phyloP scores from a whole-genome alignment of 176 grass and related monocot species.

The Juncus inflexus region DNA sequence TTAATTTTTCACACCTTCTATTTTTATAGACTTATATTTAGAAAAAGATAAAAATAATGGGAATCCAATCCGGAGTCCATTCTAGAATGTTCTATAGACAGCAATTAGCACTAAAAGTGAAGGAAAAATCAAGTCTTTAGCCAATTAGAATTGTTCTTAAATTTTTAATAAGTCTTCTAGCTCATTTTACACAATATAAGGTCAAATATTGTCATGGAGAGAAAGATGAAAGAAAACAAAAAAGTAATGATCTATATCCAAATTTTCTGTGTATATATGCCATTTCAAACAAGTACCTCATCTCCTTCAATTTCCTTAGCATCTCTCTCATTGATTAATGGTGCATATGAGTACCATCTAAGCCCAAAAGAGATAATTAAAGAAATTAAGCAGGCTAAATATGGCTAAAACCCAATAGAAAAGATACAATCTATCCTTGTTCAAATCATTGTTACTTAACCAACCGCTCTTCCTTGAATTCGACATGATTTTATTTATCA shows the following conservation, averaged over 20 bases:
- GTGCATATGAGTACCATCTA: conserved; percentile 59
- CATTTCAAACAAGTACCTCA: conserved; percentile 10
- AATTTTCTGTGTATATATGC: conserved; percentile 32
- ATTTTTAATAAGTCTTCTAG: conserved; percentile 20
- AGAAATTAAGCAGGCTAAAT: conserved; percentile 79
- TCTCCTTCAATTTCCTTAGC: conserved; percentile 39
- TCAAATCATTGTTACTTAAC: conserved; percentile 82
- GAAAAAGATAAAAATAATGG: too few species aligned
- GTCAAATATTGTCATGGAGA: conserved; percentile 4
- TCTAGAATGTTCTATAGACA: too few species aligned
- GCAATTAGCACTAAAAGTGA: too few species aligned
- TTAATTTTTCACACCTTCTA: too few species aligned
- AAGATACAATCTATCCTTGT: conserved; percentile 80
- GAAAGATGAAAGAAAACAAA: background rate
- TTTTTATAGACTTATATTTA: too few species aligned
- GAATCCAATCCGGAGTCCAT: too few species aligned
- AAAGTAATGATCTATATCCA: conserved; percentile 7
- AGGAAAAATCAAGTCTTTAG: too few species aligned
- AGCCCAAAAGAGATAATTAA: conserved; percentile 78
- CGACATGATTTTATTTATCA: conserved; percentile 54
- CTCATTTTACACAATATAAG: conserved; percentile 18
- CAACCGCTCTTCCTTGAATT: conserved; percentile 29
- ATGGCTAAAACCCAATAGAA: conserved; percentile 80
- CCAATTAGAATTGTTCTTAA: too few species aligned
- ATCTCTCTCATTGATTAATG: conserved; percentile 32